phyloP scores from a whole-genome alignment of 495 filamentous ascomycete genomes.

The Pyronema omphalodes region DNA sequence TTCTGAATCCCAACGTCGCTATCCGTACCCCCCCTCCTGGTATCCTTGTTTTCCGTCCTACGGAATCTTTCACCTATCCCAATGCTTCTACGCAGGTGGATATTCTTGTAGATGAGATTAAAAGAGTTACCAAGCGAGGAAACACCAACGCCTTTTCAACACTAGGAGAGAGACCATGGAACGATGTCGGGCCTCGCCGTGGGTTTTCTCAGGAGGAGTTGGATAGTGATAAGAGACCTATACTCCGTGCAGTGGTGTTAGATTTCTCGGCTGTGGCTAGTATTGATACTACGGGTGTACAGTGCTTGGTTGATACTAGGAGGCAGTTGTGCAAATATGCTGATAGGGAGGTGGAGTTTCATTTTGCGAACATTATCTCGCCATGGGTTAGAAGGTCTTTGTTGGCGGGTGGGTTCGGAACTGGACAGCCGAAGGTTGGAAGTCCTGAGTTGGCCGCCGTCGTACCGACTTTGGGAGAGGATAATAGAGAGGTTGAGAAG shows the following conservation, averaged over 20 bases:
- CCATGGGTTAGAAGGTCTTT: constrained; percentile 34
- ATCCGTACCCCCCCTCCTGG: constrained; percentile 30
- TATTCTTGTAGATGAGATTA: constrained; percentile 28
- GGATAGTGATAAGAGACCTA: constrained; percentile 28
- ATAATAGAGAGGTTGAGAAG: neutral
- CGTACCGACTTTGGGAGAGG: neutral
- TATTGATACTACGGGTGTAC: constrained; percentile 32
- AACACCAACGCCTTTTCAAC: constrained; percentile 16
- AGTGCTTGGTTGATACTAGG: constrained; percentile 32
- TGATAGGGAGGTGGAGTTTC: constrained; percentile 33
- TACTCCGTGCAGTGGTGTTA: constrained; percentile 32
- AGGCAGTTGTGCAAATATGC: constrained; percentile 34
- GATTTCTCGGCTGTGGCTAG: constrained; percentile 33
- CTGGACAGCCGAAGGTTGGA: constrained; percentile 3
- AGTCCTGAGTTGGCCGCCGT: constrained; percentile 14
- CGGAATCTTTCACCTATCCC: constrained; percentile 35
- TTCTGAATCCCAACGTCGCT: constrained; percentile 28
- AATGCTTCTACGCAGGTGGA: constrained; percentile 34
- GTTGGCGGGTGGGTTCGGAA: constrained; percentile 32
- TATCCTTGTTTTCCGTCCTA: constrained; percentile 35
- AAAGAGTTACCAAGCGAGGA: constrained; percentile 24
- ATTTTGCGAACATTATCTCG: constrained; percentile 32
- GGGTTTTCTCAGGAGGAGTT: constrained; percentile 19
- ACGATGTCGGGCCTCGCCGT: constrained; percentile 19
- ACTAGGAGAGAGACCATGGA: constrained; percentile 13